Base-by-base conservation (phyloP, 1,139 yeast genomes). In the Scheffersomyces lignicola region DNA sequence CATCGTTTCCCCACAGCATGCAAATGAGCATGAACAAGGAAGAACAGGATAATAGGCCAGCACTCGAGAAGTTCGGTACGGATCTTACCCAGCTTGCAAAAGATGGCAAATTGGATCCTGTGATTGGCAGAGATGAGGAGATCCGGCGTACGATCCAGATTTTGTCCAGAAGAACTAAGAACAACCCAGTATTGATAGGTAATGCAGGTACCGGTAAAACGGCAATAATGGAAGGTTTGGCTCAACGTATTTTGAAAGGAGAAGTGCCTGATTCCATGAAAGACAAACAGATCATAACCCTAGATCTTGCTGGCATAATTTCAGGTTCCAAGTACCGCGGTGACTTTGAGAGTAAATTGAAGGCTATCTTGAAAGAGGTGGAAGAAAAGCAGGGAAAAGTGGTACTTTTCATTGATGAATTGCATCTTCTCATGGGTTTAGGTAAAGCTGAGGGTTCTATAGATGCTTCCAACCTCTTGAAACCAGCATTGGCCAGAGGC, bases 151-250 rank as follows among this genome's bases (percentile, higher is more conserved):
- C 97, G 0, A 83, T 92, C 36, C 97, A 92, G 57, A 89, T 92
- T 35, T 65, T 92, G 32, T 87, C 96, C 1, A 70, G 98, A 48
- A 72, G 98, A 55, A 89, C 97, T 2, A 92, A 92, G 58, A 90
- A 90, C 54, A 92, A 92, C 54, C 97, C 97, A 0, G 95, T 92
- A 0, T 62, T 92, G 34, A 88, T 90, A 35, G 98, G 97, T 42
- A 80, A 86, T 45, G 97, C 98, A 1, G 98, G 98, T 62, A 94
- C 96, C 0, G 98, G 98, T 63, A 92, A 92, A 60, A 92, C 97
- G 0, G 95, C 97, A 5, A 81, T 92, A 36, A 84, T 92, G 79
- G 98, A 92, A 58, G 98, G 97, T 1, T 69, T 92, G 33, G 97
- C 97, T 0, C 97, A 92, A 60, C 66, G 97, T 49, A 89, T 92